Evolutionary conservation across 192 early-diverging fungal genomes (phyloP).

Genomic region (Dimargaris cristalligena): DNA sequence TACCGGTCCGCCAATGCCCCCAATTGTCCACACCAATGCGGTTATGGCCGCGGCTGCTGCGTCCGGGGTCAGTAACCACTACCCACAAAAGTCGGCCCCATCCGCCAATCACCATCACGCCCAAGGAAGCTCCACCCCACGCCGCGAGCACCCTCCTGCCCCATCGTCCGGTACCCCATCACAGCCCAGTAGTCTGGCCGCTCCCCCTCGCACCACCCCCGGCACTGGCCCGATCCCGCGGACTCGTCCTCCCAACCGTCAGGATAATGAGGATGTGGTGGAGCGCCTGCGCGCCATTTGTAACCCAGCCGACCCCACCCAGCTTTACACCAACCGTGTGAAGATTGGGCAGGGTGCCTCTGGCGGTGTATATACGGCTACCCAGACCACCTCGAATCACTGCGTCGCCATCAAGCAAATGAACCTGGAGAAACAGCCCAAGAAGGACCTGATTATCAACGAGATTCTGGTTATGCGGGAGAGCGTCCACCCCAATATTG

Average conservation of each 20-base stretch:
- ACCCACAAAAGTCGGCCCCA: not conserved
- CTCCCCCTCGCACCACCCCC: constrained; percentile 11
- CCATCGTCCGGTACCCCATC: constrained; percentile 13
- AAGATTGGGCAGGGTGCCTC: constrained; percentile 93
- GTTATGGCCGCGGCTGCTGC: constrained; percentile 16
- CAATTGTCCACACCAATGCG: constrained; percentile 10
- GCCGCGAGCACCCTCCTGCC: constrained; percentile 12
- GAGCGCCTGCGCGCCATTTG: constrained; percentile 68
- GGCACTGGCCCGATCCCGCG: constrained; percentile 24
- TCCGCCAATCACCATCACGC: constrained; percentile 10
- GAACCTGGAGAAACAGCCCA: constrained; percentile 88
- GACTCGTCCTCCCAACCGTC: constrained; percentile 34
- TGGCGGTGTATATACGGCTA: constrained; percentile 81
- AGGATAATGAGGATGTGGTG: constrained; percentile 63
- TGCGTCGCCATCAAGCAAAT: constrained; percentile 93
- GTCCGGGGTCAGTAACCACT: constrained; percentile 11
- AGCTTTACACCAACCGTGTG: constrained; percentile 67
- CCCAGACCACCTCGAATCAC: constrained; percentile 38
- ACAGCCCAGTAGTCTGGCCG: too few relatives aligned
- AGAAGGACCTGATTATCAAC: constrained; percentile 92
- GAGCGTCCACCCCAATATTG: constrained; percentile 80
- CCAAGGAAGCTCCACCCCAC: constrained; percentile 19
- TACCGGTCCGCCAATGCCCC: not conserved
- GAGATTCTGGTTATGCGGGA: constrained; percentile 84
- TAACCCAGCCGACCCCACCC: constrained; percentile 71